Conservation (phyloP, 208 protist species). For the Leishmania martiniquensis region DNA sequence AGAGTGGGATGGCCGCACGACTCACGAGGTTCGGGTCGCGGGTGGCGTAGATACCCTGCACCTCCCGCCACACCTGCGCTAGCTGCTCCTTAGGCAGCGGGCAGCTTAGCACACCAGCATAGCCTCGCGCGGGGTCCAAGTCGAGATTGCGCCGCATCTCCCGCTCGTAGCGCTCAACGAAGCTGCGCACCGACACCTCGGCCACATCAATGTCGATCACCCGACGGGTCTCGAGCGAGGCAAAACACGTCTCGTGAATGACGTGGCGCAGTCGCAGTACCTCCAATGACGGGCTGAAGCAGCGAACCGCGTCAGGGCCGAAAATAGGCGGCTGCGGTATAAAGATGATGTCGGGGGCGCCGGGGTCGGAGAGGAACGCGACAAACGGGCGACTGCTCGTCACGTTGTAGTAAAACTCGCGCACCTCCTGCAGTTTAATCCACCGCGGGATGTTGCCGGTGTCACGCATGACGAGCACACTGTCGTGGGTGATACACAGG, state of each 20-base stretch:
- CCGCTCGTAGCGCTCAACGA: conserved; percentile 35
- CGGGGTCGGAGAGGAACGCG: conserved; percentile 54
- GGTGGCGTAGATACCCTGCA: conserved; percentile 40
- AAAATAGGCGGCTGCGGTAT: conserved; percentile 60
- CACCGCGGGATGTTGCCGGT: conserved; percentile 64
- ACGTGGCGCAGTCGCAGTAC: conserved; percentile 39
- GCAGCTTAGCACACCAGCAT: conserved; percentile 48
- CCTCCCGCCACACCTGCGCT: conserved; percentile 57
- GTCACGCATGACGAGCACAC: conserved; percentile 55
- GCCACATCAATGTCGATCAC: conserved; percentile 43
- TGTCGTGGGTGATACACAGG: conserved; percentile 77
- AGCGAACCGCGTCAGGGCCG: conserved; percentile 37
- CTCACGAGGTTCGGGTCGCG: conserved; percentile 30
- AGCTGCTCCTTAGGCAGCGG: conserved; percentile 68
- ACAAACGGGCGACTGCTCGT: conserved; percentile 48
- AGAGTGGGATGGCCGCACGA: conserved; percentile 49
- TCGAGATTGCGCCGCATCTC: conserved; percentile 36
- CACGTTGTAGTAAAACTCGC: conserved; percentile 56
- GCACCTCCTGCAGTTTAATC: conserved; percentile 56
- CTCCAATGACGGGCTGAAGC: conserved; percentile 44
- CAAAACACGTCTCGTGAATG: conserved; percentile 61
- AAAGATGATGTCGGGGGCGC: conserved; percentile 63
- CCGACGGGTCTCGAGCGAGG: conserved; percentile 49
- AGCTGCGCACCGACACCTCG: conserved; percentile 31
- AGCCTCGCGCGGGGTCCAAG: conserved; percentile 37